phyloP scores from a whole-genome alignment of 1,284 basidiomycete species.

The Fistulinella cinereoalba region DNA sequence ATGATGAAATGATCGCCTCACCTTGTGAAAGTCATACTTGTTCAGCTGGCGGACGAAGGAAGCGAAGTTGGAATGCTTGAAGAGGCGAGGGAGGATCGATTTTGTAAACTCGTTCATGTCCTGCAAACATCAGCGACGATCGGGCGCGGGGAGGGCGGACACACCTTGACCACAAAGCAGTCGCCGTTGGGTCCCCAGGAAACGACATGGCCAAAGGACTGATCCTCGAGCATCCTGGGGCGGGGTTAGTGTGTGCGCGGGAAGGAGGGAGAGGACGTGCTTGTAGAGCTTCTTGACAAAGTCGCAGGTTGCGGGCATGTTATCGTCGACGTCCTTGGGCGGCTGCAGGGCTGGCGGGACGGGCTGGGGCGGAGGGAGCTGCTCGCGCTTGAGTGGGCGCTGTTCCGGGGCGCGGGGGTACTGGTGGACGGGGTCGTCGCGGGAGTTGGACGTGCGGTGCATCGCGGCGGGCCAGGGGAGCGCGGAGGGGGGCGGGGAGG shows the following conservation, averaged over 20 bases:
- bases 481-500: conserved; percentile 27
- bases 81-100: conserved; percentile 89
- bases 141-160: no score
- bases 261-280: conserved; percentile 40
- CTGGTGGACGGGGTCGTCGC: conserved; percentile 35
- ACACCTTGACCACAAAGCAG: conserved; percentile 88
- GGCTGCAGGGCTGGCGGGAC: conserved; percentile 17
- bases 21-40: conserved; percentile 99
- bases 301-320: conserved; percentile 77
- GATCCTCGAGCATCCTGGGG: conserved; percentile 85
- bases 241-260: conserved; percentile 1
- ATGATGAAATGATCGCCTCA: conserved; percentile 30
- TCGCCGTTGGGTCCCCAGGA: conserved; percentile 87
- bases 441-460: conserved; percentile 38
- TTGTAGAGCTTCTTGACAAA: conserved; percentile 96
- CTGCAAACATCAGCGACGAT: conserved; percentile 35
- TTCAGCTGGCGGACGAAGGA: conserved; percentile 93
- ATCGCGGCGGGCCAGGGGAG: conserved; percentile 22
- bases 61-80: conserved; percentile 97
- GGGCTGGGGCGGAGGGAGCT: conserved; percentile 21
- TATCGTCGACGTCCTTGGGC: conserved; percentile 44
- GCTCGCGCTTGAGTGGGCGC: conserved; percentile 33
- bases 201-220: conserved; percentile 70
- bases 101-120: conserved; percentile 99
- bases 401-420: conserved; percentile 22